phyloP scores from a whole-genome alignment of 2,329 filamentous ascomycete species.

The Tolypocladium tundrense region DNA sequence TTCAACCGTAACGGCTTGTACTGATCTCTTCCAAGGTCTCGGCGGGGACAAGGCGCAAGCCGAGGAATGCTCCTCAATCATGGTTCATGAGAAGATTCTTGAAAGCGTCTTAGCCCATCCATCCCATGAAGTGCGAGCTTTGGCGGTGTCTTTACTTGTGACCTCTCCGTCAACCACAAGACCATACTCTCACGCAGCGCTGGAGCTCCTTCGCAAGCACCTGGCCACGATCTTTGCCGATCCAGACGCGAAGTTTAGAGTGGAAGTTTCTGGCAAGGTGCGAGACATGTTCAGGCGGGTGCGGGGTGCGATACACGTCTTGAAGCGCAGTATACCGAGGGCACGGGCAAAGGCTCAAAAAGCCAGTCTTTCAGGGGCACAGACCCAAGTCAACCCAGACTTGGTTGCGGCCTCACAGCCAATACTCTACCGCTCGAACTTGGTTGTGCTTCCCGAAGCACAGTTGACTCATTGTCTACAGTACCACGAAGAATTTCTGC shows the following conservation, averaged over 20 bases:
- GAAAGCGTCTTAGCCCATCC: conserved; percentile 43
- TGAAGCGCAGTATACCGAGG: conserved; percentile 34
- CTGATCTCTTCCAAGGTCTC: conserved; percentile 13
- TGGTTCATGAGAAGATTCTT: conserved; percentile 33
- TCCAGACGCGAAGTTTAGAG: conserved; percentile 74
- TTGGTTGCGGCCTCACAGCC: conserved; percentile 12
- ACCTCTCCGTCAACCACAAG: conserved; percentile 65
- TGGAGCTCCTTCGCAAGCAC: conserved; percentile 54
- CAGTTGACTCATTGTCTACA: conserved; percentile 28
- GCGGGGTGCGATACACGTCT: conserved; percentile 51
- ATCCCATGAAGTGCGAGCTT: conserved; percentile 58
- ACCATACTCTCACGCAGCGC: conserved; percentile 53
- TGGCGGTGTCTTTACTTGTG: conserved; percentile 73
- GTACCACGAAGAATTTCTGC: conserved; percentile 55
- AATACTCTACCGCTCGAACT: conserved; percentile 26
- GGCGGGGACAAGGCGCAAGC: conserved; percentile 8
- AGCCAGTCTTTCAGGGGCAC: conserved; percentile 9
- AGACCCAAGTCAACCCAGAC: conserved; percentile 3
- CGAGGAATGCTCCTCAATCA: conserved; percentile 16
- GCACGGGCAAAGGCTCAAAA: conserved; percentile 24
- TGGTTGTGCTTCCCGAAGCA: conserved; percentile 26
- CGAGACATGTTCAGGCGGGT: conserved; percentile 70
- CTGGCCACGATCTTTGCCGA: conserved; percentile 70
- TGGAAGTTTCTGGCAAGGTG: conserved; percentile 65
- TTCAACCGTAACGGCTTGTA: not conserved